phyloP scores from a whole-genome alignment of 352 stramenopile species.

The Phytophthora tubulina region DNA sequence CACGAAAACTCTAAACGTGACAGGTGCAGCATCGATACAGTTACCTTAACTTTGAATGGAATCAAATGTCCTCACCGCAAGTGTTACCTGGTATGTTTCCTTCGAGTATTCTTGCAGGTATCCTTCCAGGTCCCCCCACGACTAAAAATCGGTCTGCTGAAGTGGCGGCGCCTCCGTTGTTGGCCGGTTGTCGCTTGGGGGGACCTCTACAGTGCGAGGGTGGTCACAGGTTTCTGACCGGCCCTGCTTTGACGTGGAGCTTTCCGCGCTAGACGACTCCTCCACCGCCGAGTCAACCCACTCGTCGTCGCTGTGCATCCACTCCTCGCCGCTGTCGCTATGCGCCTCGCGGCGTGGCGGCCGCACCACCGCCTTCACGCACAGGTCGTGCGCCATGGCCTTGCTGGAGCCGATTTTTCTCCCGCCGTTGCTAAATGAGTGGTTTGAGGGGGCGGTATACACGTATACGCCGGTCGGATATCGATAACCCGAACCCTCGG shows the following conservation, averaged over 20 bases:
- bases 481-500: background rate
- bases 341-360: too few relatives aligned
- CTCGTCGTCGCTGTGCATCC: background rate
- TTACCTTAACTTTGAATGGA: too few relatives aligned
- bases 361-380: too few relatives aligned
- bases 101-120: background rate
- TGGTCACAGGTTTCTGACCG: background rate
- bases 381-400: background rate
- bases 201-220: too few relatives aligned
- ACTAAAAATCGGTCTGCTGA: background rate
- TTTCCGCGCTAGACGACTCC: background rate
- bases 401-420: background rate
- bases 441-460: background rate
- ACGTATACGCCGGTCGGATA: background rate
- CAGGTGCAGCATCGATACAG: background rate
- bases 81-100: background rate
- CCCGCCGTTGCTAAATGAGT: background rate
- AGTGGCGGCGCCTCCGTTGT: background rate
- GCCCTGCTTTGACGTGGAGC: background rate
- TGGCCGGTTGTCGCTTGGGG: background rate
- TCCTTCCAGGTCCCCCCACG: background rate
- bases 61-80: too few relatives aligned
- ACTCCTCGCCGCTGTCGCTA: background rate
- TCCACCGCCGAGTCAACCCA: background rate
- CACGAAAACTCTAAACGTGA: conserved; percentile 3